Conservation (phyloP, 2,329 filamentous ascomycete genomes). For the Alternaria infectoria region DNA sequence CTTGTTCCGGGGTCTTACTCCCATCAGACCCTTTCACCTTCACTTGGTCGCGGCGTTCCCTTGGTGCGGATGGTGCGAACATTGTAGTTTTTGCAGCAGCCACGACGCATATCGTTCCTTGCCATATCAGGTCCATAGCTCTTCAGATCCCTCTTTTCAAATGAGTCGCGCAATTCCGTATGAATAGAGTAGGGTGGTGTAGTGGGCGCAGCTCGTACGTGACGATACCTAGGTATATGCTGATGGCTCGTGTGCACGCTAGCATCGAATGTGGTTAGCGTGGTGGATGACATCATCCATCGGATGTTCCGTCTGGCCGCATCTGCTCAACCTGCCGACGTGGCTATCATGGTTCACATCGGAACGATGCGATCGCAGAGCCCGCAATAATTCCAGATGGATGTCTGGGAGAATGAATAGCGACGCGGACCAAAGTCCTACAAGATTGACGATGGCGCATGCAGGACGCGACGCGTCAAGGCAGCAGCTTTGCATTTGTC, state of each 20-base stretch:
- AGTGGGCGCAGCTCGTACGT: not conserved
- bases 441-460: not conserved
- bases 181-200: not conserved
- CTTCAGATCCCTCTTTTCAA: not conserved
- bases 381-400: fast-evolving
- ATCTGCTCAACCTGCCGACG: not conserved
- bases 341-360: not conserved
- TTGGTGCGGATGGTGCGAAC: not conserved
- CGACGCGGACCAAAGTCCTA: not conserved
- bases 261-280: not conserved
- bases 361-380: not conserved
- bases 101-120: too few species aligned
- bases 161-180: not conserved
- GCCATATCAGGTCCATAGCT: not conserved
- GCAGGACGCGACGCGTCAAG: not conserved
- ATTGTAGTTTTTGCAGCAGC: not conserved
- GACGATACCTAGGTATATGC: not conserved
- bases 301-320: not conserved
- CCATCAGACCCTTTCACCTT: not conserved
- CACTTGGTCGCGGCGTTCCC: not conserved
- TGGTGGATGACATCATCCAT: not conserved
- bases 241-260: not conserved
- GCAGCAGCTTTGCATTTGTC: not conserved
- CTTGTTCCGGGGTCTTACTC: not conserved
- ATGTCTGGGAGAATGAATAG: not conserved